These are phyloP conservation scores for Cyclotella baltica DNA, from an alignment of 108 stramenopile genomes.

Conservation along the genomic window DNA sequence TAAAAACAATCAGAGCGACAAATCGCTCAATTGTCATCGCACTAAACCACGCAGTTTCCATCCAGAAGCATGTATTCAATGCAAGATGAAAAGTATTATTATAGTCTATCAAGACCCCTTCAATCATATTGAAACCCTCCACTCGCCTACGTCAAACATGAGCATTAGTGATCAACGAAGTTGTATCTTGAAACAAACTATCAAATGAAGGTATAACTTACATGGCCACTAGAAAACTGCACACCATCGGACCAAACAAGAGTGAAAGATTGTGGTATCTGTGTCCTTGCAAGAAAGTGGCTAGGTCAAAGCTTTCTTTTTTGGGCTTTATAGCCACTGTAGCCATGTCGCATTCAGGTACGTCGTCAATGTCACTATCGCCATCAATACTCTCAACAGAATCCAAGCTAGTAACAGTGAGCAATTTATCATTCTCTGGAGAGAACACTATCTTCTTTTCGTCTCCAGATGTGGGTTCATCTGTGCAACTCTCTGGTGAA, in stretches of 20 bases:
- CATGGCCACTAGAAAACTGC: too few relatives aligned
- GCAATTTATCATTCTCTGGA: neutral
- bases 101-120: conserved; percentile 30
- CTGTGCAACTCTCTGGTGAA: neutral
- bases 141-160: conserved; percentile 40
- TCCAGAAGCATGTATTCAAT: conserved; percentile 57
- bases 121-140: conserved; percentile 39
- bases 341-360: conserved; percentile 27
- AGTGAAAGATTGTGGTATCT: conserved; percentile 21
- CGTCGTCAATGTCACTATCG: conserved; percentile 51
- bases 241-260: neutral
- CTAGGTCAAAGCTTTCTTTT: conserved; percentile 23
- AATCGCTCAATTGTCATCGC: conserved; percentile 57
- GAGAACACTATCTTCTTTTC: neutral
- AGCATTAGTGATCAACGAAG: too few relatives aligned
- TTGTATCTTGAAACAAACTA: too few relatives aligned
- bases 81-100: conserved; percentile 22
- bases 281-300: conserved; percentile 24
- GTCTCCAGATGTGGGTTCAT: neutral
- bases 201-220: too few relatives aligned
- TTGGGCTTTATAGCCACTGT: conserved; percentile 13
- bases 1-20: conserved; percentile 27
- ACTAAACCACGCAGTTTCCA: conserved; percentile 54
- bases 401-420: neutral
- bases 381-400: conserved; percentile 35